phyloP scores from a whole-genome alignment of 2,329 filamentous ascomycete genomes.

The Microascus cirrosus region DNA sequence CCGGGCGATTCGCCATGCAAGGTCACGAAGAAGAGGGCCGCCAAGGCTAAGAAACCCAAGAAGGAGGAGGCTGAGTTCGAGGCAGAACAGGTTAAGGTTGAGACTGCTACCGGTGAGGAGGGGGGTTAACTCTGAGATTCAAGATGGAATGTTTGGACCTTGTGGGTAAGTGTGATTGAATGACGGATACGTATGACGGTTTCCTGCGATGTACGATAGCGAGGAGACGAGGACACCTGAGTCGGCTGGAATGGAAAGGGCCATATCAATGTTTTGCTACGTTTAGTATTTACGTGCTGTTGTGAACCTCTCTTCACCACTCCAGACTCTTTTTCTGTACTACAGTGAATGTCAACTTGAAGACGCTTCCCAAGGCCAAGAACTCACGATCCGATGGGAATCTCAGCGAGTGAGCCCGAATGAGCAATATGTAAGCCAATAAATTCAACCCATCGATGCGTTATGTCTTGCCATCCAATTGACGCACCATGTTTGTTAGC shows the following conservation, averaged over 20 bases:
- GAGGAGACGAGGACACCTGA: not conserved
- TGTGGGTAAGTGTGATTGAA: not conserved
- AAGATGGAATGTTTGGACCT: not conserved
- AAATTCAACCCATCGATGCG: not conserved
- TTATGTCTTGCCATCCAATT: not conserved
- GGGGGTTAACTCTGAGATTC: not conserved
- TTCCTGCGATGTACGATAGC: not conserved
- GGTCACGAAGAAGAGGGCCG: not conserved
- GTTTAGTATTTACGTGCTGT: not conserved
- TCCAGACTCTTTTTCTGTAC: too few relatives aligned
- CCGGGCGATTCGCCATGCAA: not conserved
- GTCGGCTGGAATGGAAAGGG: not conserved
- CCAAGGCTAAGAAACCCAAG: not conserved
- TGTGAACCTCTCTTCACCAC: not conserved
- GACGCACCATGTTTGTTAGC: not conserved
- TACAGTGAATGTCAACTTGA: too few relatives aligned
- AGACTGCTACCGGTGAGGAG: not conserved
- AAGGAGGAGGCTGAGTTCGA: not conserved
- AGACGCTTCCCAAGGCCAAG: too few relatives aligned
- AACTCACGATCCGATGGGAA: too few relatives aligned
- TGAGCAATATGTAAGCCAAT: too few relatives aligned
- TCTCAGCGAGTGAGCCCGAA: too few relatives aligned
- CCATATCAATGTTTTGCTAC: not conserved
- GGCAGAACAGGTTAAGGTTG: not conserved
- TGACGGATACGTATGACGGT: not conserved